Evolutionary conservation across 495 filamentous ascomycete genomes (phyloP).

Genomic region (Platismatia glauca): DNA sequence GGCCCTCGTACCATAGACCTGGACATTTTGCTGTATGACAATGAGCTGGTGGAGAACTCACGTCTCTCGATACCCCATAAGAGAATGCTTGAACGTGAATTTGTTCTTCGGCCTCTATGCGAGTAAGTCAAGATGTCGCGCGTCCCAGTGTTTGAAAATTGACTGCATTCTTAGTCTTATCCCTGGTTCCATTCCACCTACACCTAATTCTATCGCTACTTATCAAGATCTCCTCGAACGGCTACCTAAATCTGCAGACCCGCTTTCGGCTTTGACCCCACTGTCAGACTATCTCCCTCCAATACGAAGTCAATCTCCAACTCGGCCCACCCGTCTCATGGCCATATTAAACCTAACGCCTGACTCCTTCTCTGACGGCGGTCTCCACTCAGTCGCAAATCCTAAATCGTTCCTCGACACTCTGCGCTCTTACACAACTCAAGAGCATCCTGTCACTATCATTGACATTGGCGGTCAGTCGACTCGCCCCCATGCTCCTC

Average conservation of each 20-base stretch:
- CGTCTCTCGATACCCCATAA: conserved; percentile 78
- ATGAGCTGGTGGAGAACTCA: conserved; percentile 52
- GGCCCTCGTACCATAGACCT: conserved; percentile 90
- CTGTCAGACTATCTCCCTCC: conserved; percentile 50
- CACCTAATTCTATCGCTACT: conserved; percentile 24
- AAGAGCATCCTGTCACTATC: conserved; percentile 54
- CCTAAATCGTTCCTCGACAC: conserved; percentile 18
- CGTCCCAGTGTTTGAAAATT: not conserved
- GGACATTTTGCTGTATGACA: conserved; percentile 83
- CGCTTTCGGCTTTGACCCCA: conserved; percentile 60
- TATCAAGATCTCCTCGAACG: conserved; percentile 51
- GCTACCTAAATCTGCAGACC: conserved; percentile 44
- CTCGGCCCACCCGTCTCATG: conserved; percentile 73
- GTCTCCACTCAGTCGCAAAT: conserved; percentile 38
- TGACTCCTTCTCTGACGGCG: conserved; percentile 95
- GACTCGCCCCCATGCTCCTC: conserved; percentile 63
- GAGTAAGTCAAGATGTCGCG: conserved; percentile 48
- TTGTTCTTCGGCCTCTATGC: conserved; percentile 81
- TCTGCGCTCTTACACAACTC: conserved; percentile 23
- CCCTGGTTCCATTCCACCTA: conserved; percentile 46
- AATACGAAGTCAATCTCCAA: conserved; percentile 53
- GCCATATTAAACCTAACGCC: conserved; percentile 91
- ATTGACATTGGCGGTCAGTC: conserved; percentile 88
- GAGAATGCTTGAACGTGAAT: conserved; percentile 82
- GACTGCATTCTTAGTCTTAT: conserved; percentile 44